Evolutionary conservation across 176 grass and related monocot species (phyloP), one percentile per base, ranked within the genome.

Genomic region (Pharus latifolius): DNA sequence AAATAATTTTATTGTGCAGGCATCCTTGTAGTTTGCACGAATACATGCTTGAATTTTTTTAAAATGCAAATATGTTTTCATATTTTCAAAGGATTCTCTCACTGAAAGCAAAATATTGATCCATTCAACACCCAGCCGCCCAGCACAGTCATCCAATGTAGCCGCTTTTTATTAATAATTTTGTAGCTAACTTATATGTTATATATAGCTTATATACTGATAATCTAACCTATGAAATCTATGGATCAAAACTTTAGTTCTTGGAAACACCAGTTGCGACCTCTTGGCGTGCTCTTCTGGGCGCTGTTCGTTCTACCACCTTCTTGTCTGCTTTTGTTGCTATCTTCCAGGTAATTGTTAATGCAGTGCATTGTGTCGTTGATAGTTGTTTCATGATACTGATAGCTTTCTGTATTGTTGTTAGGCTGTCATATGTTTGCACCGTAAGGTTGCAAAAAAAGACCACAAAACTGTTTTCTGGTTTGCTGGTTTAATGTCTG

Each of bases 271-370:
- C 95, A 43, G 69, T 72, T 64, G 59, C 68, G 86, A 99, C 95
- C 35, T 91, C 67, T 63, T 94, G 90, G 95, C 82, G 87, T 67
- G 95, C 95, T 61, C 80, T 94, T 70, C 74, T 88, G 49, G 95
- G 87, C 79, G 89, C 95, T 51, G 87, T 99, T 73, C 87, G 95
- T 48, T 99, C 90, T 59, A 94, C 95, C 22, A 78, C 90, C 13
- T 99, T 94, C 75, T 91, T 99, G 74, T 99, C 95, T 82, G 82
- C 82, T 78, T 99, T 99, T 65, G 90, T 99, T 43, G 83, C 86
- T 48, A 27, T 88, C 29, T 99, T 99, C 76, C 95, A 99, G 95
- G 95, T 99, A 82, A 74, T 70, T 71, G 65, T 79, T 7, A 16
- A n/a, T 41, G n/a, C 28, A 55, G 24, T 50, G 17, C 20, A 16